These are phyloP conservation scores for Rhododendron kiyosumense DNA, from an alignment of 148 eudicot species.

Conservation along the genomic window DNA sequence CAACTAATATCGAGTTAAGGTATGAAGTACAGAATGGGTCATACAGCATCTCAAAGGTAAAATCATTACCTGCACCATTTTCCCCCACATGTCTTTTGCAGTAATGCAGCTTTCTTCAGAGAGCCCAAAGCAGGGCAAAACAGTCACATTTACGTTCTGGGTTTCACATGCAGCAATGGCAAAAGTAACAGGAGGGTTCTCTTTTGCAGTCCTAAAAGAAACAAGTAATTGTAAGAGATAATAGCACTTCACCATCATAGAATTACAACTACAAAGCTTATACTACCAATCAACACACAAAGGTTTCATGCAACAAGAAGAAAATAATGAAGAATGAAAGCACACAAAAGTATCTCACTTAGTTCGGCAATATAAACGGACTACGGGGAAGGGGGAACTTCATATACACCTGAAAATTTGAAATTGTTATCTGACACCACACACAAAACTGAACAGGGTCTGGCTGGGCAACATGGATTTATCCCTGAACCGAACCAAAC, in stretches of 20 bases:
- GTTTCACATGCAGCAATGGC: constrained; percentile 96
- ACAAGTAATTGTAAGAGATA: constrained; percentile 15
- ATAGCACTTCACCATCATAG: not conserved
- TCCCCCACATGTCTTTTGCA: constrained; percentile 92
- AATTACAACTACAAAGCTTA: not conserved
- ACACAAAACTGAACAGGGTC: not conserved
- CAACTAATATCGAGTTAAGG: not conserved
- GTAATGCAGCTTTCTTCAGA: constrained; percentile 70
- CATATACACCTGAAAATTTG: not conserved
- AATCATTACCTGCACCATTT: constrained; percentile 69
- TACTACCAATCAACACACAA: not conserved
- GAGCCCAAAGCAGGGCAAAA: constrained; percentile 85
- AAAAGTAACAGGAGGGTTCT: constrained; percentile 88
- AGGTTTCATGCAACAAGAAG: not conserved
- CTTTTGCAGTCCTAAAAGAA: constrained; percentile 73
- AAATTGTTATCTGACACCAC: not conserved
- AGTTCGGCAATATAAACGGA: not conserved
- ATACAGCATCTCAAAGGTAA: not conserved
- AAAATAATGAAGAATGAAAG: not conserved
- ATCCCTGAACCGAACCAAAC: not conserved
- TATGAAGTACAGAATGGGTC: not conserved
- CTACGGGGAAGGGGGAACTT: not conserved
- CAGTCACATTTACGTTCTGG: constrained; percentile 91
- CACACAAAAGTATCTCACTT: not conserved
- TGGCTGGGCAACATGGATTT: not conserved